Base-by-base conservation (phyloP, 768 basidiomycete species). In the Pleurotus salmoneostramineus region DNA sequence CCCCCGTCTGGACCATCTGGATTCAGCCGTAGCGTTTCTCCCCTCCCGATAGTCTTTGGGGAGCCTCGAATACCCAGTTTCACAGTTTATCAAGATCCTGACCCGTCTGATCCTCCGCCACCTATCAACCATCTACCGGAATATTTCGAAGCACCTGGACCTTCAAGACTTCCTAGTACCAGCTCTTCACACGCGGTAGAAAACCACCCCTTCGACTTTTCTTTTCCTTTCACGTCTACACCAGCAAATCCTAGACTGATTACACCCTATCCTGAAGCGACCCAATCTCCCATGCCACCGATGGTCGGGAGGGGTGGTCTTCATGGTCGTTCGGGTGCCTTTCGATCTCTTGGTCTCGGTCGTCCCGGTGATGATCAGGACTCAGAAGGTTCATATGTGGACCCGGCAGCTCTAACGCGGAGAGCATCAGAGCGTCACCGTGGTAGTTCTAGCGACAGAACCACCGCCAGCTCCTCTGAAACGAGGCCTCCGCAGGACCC, bases 131-230 rank as follows among this genome's bases (percentile, higher is more conserved):
- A 69, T 56, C 73, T 86, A 6, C 79, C 83, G 4, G 81, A 80
- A 50, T 78, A 80, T 57, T 85, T 83, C 62, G 70, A 71, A 3
- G 67, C 82, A 10, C 75, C 78, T 57, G 71, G 77, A 46, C 44
- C 58, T 7, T 51, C 50, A 27, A 40, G 44, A 12, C 43, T 50
- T 11, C 58, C 58, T n/a, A 65, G 70, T 6, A 83, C 80, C 21
- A 80, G 75, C 60, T 78, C 81, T 35, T 77, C 79, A 27, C 71
- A 76, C 50, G 79, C 78, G 10, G 63, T 75, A 2, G 85, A 85
- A 67, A 86, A 83, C 37, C 75, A 78, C 46, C 77, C 77, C 1
- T 85, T 85, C 63, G 74, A 68, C 58, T 85, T 83, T 62, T 70
- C 73, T 48, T 83, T 82, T 62, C 80, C 80, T 10, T 72, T 76